Evolutionary conservation across 441 rosid genomes (phyloP).

Genomic region (Eutrema salsugineum): DNA sequence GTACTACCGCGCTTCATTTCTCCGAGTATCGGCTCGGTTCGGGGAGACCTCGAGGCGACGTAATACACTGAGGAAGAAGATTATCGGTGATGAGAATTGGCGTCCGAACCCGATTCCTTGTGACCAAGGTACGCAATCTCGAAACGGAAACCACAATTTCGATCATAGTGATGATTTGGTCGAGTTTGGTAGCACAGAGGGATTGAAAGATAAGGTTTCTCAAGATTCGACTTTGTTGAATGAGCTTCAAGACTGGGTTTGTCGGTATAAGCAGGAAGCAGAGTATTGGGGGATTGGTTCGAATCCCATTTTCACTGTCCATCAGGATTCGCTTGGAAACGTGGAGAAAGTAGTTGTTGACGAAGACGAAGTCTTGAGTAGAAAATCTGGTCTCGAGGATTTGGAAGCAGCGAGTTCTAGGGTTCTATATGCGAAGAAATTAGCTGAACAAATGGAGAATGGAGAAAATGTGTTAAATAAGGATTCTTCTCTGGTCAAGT

Average conservation of each 20-base stretch:
- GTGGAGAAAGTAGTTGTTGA: constrained; percentile 61
- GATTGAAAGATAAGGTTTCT: constrained; percentile 29
- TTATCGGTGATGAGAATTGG: constrained; percentile 51
- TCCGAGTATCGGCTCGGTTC: constrained; percentile 55
- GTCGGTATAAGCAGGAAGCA: constrained; percentile 55
- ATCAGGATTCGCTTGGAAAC: constrained; percentile 51
- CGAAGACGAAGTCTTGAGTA: constrained; percentile 52
- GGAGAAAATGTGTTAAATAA: constrained; percentile 58
- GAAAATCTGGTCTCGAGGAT: constrained; percentile 40
- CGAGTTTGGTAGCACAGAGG: constrained; percentile 22
- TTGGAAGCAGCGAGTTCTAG: constrained; percentile 37
- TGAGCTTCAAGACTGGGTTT: constrained; percentile 68
- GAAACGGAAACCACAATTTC: constrained; percentile 8
- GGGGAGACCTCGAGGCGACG: constrained; percentile 54
- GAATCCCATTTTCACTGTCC: constrained; percentile 57
- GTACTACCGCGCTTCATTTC: constrained; percentile 13
- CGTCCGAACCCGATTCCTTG: constrained; percentile 36
- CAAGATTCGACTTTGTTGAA: constrained; percentile 50
- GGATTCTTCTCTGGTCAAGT: constrained; percentile 66
- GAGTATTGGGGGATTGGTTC: constrained; percentile 81
- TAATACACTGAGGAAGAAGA: constrained; percentile 73
- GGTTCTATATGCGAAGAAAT: constrained; percentile 48
- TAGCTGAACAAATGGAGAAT: constrained; percentile 69
- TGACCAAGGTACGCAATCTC: constrained; percentile 34
- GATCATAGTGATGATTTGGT: constrained; percentile 18